Evolutionary conservation across 768 basidiomycete genomes (phyloP).

Genomic region (Agaricus bisporus): DNA sequence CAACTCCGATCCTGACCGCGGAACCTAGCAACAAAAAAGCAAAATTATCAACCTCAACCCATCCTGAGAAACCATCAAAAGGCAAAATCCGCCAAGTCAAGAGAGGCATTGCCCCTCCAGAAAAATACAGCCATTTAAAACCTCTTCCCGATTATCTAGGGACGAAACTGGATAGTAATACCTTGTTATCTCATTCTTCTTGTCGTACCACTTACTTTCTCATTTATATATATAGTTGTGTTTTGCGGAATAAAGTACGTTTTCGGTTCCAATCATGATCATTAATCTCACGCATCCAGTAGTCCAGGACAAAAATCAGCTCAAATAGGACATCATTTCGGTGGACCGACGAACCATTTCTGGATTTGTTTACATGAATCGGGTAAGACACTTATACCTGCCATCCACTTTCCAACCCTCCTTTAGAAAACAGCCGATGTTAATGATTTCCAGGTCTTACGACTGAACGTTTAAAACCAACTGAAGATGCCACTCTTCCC

Average conservation of each 20-base stretch:
- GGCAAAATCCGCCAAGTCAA: constrained; percentile 19
- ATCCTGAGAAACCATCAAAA: background rate
- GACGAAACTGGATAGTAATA: constrained; percentile 46
- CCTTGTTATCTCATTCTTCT: background rate
- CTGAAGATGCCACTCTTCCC: constrained; percentile 58
- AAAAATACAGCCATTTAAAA: constrained; percentile 45
- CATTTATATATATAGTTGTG: constrained; percentile 59
- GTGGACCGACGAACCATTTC: constrained; percentile 77
- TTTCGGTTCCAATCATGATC: background rate
- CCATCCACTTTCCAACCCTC: background rate
- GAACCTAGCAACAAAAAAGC: background rate
- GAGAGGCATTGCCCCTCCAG: constrained; percentile 44
- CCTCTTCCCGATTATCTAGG: constrained; percentile 47
- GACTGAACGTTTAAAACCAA: constrained; percentile 38
- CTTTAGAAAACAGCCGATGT: background rate
- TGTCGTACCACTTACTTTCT: background rate
- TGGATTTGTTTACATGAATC: constrained; percentile 68
- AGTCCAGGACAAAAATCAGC: constrained; percentile 71
- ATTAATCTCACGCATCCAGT: background rate
- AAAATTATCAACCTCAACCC: background rate
- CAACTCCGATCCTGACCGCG: no score
- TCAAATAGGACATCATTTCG: constrained; percentile 71
- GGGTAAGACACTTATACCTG: constrained; percentile 28
- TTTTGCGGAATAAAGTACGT: constrained; percentile 83
- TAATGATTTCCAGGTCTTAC: constrained; percentile 47